Percentiles rank a stretch among this genome's conserved stretches.
Conservation (phyloP, 169 alveolate genomes). For the Pseudocohnilembus persalinus region DNA sequence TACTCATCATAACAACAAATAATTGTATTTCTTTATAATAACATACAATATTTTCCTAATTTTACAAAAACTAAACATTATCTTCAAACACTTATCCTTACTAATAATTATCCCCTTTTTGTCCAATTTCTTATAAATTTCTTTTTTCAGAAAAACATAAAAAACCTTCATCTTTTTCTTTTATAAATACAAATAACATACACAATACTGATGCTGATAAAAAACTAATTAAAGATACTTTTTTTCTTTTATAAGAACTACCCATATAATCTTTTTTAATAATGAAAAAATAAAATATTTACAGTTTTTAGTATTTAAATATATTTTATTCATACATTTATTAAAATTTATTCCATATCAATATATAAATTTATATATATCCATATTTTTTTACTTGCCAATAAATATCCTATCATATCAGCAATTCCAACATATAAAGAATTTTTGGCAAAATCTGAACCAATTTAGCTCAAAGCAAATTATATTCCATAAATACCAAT, state of each 20-base stretch:
- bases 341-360: too few relatives aligned
- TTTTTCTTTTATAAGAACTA: conserved; percentile 1
- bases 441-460: neutral
- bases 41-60: neutral
- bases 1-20: neutral
- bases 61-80: neutral
- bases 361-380: neutral
- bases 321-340: too few relatives aligned
- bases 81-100: neutral
- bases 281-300: neutral
- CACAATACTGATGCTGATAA: neutral
- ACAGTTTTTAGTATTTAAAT: too few relatives aligned
- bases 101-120: too few relatives aligned
- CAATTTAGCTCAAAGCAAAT: conserved; percentile 3
- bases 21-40: too few relatives aligned
- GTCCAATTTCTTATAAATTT: too few relatives aligned
- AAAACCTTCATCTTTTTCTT: too few relatives aligned
- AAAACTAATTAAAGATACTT: neutral
- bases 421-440: conserved; percentile 20
- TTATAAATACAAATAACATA: too few relatives aligned
- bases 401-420: conserved; percentile 7
- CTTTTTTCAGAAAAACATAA: neutral
- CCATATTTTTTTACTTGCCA: neutral
- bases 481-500: conserved; percentile 10
- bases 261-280: neutral